These are phyloP conservation scores for Apocynum venetum DNA, from an alignment of 257 asterid genomes.

Conservation along the genomic window DNA sequence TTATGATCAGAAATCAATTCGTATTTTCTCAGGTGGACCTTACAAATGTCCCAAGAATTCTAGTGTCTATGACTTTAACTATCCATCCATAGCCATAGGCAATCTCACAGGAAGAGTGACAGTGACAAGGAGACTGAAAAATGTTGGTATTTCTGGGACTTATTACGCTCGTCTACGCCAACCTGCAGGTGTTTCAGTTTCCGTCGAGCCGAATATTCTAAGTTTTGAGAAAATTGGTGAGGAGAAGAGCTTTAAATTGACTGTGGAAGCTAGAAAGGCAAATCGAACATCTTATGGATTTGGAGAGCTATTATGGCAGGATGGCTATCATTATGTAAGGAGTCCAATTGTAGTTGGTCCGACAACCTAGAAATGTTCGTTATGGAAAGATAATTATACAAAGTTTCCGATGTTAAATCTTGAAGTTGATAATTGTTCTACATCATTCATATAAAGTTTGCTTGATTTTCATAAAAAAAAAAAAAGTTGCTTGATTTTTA, in stretches of 20 bases:
- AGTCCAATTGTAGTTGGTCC: slow-evolving; percentile 48
- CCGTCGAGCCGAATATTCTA: slow-evolving; percentile 20
- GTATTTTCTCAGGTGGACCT: slow-evolving; percentile 2
- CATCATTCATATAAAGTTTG: too few relatives aligned
- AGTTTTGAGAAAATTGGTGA: slow-evolving; percentile 21
- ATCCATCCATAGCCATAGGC: slow-evolving; percentile 30
- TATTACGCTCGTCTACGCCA: slow-evolving; percentile 18
- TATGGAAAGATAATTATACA: too few relatives aligned
- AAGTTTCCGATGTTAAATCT: too few relatives aligned
- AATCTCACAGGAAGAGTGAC: slow-evolving; percentile 13
- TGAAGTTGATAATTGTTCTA: too few relatives aligned
- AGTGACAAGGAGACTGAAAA: slow-evolving; percentile 22
- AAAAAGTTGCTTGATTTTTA: too few relatives aligned
- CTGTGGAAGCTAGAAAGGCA: neutral
- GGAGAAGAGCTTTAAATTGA: slow-evolving; percentile 21
- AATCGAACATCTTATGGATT: slow-evolving; percentile 14
- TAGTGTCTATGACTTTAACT: slow-evolving; percentile 28
- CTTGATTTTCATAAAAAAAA: too few relatives aligned
- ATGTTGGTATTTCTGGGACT: slow-evolving; percentile 28
- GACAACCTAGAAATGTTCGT: neutral
- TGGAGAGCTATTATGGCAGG: slow-evolving; percentile 62
- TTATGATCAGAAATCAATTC: slow-evolving; percentile 28
- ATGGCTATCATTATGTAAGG: slow-evolving; percentile 51
- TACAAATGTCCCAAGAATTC: slow-evolving; percentile 36
- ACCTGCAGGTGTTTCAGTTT: slow-evolving; percentile 20